Percentiles rank a stretch among this genome's conserved stretches.
Evolutionary conservation across 441 rosid species (phyloP).

Genomic region (Mallotus repandus): DNA sequence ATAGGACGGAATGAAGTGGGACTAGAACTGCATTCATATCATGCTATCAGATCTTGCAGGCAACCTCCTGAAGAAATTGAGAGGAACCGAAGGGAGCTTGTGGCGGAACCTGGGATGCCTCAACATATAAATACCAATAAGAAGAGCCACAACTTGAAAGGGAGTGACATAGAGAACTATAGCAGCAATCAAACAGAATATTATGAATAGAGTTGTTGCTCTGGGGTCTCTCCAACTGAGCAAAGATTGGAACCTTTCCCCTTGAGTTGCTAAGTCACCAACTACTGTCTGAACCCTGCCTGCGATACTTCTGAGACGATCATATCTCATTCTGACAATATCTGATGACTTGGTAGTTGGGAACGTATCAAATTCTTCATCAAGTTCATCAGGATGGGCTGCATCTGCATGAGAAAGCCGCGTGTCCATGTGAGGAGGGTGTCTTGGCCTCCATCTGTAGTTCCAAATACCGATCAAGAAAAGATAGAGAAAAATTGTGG

Average conservation of each 20-base stretch:
- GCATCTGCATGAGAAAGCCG: slow-evolving; percentile 72
- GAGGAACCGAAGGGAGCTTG: slow-evolving; percentile 74
- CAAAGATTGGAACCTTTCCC: slow-evolving; percentile 68
- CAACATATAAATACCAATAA: slow-evolving; percentile 55
- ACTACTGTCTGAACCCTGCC: slow-evolving; percentile 80
- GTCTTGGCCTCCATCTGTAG: slow-evolving; percentile 65
- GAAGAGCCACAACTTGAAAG: slow-evolving; percentile 54
- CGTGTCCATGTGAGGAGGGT: slow-evolving; percentile 88
- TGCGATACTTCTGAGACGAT: slow-evolving; percentile 72
- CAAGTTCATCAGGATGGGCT: slow-evolving; percentile 81
- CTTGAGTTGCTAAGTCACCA: slow-evolving; percentile 80
- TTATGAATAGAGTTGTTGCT: slow-evolving; percentile 70
- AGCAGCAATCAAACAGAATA: slow-evolving; percentile 70
- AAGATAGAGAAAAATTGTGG: slow-evolving; percentile 75
- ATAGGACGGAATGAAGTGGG: too few species aligned
- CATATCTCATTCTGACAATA: slow-evolving; percentile 72
- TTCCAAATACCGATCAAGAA: slow-evolving; percentile 83
- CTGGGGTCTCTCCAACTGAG: slow-evolving; percentile 91
- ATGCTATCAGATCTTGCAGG: slow-evolving; percentile 70
- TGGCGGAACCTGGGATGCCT: slow-evolving; percentile 81
- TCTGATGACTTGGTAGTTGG: slow-evolving; percentile 68
- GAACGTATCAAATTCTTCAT: slow-evolving; percentile 83
- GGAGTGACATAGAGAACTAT: slow-evolving; percentile 69
- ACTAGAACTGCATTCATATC: slow-evolving; percentile 29
- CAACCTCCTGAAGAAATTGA: slow-evolving; percentile 80